Base-by-base conservation (phyloP, 306 rosid species). In the Trifolium subterraneum region DNA sequence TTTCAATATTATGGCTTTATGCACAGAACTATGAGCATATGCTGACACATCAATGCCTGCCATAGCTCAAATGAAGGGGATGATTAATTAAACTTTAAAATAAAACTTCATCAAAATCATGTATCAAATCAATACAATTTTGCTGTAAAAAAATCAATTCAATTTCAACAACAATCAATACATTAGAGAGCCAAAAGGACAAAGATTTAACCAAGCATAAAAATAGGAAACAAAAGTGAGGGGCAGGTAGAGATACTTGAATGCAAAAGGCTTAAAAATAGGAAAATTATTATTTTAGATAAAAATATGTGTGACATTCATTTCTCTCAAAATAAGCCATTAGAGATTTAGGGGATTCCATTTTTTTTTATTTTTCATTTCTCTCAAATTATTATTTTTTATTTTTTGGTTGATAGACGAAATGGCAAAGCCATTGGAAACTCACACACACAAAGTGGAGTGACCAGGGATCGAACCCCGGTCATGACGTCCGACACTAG, bases 21-120 rank as follows among this genome's bases (percentile, higher is more conserved):
- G 98, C 22, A 86, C 96, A 68, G 90, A 80, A 64, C 98, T 93
- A 68, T 91, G 96, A 54, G 82, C 86, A 83, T 87, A 91, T 79
- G 78, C 74, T 55, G 88, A 89, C 63, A 90, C 91, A 84, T 89
- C 87, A 54, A 91, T 76, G 23, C 80, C 91, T 2, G 87, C 94
- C 87, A 93, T 74, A 15, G 74, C 78, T 86, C 91, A n/a, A 66
- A 64, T 12, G 14, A 76, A 60, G 42, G 59, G 71, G 55, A 55
- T 63, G 71, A 50, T 22, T 10, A 41, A 22, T 74, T 63, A 48
- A 48, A 48, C 54, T 48, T 48, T n/a, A n/a, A 77, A 31, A 64
- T 13, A 6, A 13, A 44, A 44, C 50, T 44, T 44, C 50, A 13
- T 44, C 50, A 63, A 4, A 72, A 64, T 72, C 66, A 73, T 64